A percentile compares a stretch with the other conserved stretches of the same genome.
Evolutionary conservation across 495 filamentous ascomycete genomes (phyloP).

Genomic region (Jackrogersella multiformis): DNA sequence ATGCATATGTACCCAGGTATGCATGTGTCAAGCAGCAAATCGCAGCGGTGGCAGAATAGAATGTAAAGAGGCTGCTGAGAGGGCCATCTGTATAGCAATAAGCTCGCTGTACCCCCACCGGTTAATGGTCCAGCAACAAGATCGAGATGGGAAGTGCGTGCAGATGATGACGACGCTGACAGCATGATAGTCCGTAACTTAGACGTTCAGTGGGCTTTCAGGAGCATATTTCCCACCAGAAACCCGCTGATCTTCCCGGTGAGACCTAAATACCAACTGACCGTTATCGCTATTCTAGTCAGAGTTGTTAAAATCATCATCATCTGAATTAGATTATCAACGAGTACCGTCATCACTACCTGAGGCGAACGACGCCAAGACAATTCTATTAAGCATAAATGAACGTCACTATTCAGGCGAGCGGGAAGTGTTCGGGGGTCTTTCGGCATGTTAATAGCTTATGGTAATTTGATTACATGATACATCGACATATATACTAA

Average conservation of each 20-base stretch:
- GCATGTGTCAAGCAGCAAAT: conserved; percentile 39
- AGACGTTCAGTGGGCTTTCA: conserved; percentile 2
- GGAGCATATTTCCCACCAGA: neutral
- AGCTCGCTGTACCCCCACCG: conserved; percentile 38
- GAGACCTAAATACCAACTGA: conserved; percentile 6
- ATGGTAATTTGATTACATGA: conserved; percentile 14
- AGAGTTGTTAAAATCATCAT: neutral
- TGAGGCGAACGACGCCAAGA: conserved; percentile 23
- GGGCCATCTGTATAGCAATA: conserved; percentile 14
- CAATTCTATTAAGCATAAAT: conserved; percentile 31
- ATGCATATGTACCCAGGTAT: conserved; percentile 34
- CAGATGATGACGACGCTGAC: conserved; percentile 27
- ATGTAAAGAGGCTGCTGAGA: conserved; percentile 25
- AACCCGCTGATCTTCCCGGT: conserved; percentile 3
- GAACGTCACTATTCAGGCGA: conserved; percentile 22
- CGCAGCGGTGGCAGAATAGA: conserved; percentile 13
- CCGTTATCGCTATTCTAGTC: conserved; percentile 9
- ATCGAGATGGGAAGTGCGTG: conserved; percentile 21
- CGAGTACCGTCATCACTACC: conserved; percentile 7
- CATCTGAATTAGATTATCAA: neutral
- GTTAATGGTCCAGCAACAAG: conserved; percentile 25
- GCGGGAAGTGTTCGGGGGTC: conserved; percentile 13
- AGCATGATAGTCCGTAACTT: neutral
- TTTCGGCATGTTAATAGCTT: conserved; percentile 32
- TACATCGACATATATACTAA: neutral